phyloP scores from a whole-genome alignment of 73 alveolate species.

The Symbiodinium pilosum region DNA sequence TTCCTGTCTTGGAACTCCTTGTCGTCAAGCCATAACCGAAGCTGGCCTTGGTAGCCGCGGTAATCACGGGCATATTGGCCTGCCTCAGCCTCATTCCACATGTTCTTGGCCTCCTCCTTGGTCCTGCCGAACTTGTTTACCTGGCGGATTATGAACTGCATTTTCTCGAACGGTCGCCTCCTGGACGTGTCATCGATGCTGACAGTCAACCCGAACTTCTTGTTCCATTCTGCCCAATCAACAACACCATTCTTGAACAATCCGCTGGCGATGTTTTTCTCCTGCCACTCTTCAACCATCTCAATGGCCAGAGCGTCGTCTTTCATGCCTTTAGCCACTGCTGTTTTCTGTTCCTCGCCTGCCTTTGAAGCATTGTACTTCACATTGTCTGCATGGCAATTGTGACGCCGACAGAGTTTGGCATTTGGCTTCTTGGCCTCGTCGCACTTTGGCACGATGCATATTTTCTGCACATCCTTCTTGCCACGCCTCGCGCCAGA shows the following conservation, averaged over 20 bases:
- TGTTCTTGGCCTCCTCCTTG: background rate
- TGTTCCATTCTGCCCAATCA: constrained; percentile 8
- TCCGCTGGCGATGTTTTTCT: background rate
- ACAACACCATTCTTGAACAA: background rate
- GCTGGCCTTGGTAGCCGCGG: background rate
- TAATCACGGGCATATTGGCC: background rate
- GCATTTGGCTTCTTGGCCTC: background rate
- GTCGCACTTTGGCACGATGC: background rate
- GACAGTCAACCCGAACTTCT: background rate
- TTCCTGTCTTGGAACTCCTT: background rate
- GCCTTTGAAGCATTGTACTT: background rate
- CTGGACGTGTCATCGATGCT: background rate
- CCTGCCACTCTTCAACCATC: background rate
- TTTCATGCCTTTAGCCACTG: background rate
- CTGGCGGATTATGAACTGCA: background rate
- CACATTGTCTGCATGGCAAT: background rate
- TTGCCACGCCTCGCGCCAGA: background rate
- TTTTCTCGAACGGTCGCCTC: background rate
- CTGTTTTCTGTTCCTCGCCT: background rate
- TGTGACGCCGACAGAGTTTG: background rate
- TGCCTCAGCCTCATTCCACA: background rate
- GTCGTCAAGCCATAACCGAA: background rate
- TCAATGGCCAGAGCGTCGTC: background rate
- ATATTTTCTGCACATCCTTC: background rate
- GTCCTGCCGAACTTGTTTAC: background rate